Evolutionary conservation across 2,329 filamentous ascomycete species (phyloP).

Genomic region (Alternaria sp.): DNA sequence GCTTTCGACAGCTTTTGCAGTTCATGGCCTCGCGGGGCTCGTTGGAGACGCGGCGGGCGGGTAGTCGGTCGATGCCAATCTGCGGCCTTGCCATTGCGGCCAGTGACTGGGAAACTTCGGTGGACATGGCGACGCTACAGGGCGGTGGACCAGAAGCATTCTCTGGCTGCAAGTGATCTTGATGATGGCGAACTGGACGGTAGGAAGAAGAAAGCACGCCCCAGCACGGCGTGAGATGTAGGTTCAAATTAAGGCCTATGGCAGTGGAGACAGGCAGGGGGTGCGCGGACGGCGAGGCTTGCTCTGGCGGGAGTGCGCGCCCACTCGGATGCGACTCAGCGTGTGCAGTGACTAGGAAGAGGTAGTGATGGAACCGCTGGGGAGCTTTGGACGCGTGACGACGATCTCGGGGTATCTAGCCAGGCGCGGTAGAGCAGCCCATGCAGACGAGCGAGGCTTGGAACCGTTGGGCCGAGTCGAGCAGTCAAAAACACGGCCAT

Average conservation of each 20-base stretch:
- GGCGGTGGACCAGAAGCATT: slow-evolving; percentile 40
- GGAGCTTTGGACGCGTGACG: slow-evolving; percentile 35
- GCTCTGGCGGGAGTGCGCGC: slow-evolving; percentile 40
- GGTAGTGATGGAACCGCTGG: slow-evolving; percentile 18
- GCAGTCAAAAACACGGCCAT: slow-evolving; percentile 16
- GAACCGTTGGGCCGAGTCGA: slow-evolving; percentile 15
- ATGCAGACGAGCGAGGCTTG: slow-evolving; percentile 1
- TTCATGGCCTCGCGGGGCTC: slow-evolving; percentile 92
- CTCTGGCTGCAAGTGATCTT: slow-evolving; percentile 30
- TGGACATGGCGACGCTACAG: slow-evolving; percentile 35
- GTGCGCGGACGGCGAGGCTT: slow-evolving; percentile 38
- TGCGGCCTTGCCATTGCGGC: slow-evolving; percentile 72
- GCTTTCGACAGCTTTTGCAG: slow-evolving; percentile 90
- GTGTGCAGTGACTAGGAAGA: slow-evolving; percentile 13
- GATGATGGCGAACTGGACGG: slow-evolving; percentile 23
- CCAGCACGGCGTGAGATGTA: slow-evolving; percentile 41
- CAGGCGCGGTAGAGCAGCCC: slow-evolving; percentile 16
- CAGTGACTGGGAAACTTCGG: slow-evolving; percentile 38
- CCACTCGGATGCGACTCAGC: slow-evolving; percentile 38
- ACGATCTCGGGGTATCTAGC: slow-evolving; percentile 36
- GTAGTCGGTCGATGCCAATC: slow-evolving; percentile 80
- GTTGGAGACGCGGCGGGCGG: slow-evolving; percentile 71
- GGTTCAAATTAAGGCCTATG: slow-evolving; percentile 50
- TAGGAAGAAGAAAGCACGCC: slow-evolving; percentile 32
- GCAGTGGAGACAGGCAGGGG: slow-evolving; percentile 36